These are phyloP conservation scores for Micractinium sp. DNA, from an alignment of 139 green algal genomes.

Conservation along the genomic window DNA sequence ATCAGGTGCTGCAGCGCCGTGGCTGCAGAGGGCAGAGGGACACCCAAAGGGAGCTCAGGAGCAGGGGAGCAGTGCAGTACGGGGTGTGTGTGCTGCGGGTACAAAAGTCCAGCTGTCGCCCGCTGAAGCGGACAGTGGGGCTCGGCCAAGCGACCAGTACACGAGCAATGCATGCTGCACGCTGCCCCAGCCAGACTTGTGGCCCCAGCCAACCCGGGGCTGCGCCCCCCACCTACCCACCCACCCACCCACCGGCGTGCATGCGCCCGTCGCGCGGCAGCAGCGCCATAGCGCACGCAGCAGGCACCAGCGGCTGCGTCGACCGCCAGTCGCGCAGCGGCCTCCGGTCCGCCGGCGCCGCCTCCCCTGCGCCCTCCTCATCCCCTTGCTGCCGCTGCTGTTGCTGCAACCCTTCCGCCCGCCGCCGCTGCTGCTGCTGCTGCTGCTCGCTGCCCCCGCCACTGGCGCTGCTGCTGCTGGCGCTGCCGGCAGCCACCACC, in stretches of 20 bases:
- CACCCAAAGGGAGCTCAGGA: too few species aligned
- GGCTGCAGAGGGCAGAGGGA: constrained; percentile 13
- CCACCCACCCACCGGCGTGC: constrained; percentile 24
- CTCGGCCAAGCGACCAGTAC: too few species aligned
- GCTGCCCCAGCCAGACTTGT: not conserved
- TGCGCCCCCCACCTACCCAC: too few species aligned
- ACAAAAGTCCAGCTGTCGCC: too few species aligned
- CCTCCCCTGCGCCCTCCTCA: not conserved
- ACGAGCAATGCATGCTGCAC: too few species aligned
- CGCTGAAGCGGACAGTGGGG: too few species aligned
- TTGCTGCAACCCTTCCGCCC: not conserved
- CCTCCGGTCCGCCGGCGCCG: not conserved
- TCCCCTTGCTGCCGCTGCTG: not conserved
- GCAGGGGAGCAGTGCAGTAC: not conserved
- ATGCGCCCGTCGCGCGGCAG: constrained; percentile 50
- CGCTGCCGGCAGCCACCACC: not conserved
- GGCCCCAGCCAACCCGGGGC: not conserved
- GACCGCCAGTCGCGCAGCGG: not conserved
- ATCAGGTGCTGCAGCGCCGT: constrained; percentile 66
- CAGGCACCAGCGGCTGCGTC: constrained; percentile 50
- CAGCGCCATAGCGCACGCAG: constrained; percentile 68
- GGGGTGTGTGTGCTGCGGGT: not conserved
- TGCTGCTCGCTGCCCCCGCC: not conserved
- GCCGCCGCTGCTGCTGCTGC: not conserved
- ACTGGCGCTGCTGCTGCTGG: not conserved